These are phyloP conservation scores for Fusarium virguliforme DNA, from an alignment of 2,329 filamentous ascomycete genomes.

Conservation along the genomic window DNA sequence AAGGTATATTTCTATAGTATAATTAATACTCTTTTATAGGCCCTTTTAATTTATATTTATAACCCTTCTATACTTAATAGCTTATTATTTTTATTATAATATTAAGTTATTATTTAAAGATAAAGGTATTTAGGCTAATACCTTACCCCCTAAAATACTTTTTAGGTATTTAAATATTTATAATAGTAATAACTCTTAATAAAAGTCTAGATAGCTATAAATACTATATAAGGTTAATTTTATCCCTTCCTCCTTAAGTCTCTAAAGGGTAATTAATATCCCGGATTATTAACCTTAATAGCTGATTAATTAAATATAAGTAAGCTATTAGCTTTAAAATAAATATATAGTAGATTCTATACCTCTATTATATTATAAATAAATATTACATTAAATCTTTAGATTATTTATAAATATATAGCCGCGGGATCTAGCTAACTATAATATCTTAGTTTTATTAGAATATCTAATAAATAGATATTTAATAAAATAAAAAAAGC, in stretches of 20 bases:
- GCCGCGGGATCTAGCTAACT: background rate
- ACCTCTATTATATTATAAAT: background rate
- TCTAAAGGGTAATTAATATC: background rate
- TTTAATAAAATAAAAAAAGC: slow-evolving; percentile 98
- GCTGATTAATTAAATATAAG: background rate
- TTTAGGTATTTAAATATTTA: too few species aligned
- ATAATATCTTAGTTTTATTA: slow-evolving; percentile 79
- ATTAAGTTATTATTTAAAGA: too few species aligned
- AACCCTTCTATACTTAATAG: too few species aligned
- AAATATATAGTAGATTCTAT: background rate
- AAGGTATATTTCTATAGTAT: background rate
- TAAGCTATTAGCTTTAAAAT: background rate
- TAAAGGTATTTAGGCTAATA: too few species aligned
- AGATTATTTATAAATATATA: background rate
- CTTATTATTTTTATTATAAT: too few species aligned
- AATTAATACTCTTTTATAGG: background rate
- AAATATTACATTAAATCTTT: background rate
- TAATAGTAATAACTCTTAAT: too few species aligned
- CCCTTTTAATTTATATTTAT: too few species aligned
- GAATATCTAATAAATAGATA: slow-evolving; percentile 95
- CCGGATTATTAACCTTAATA: background rate
- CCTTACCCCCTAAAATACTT: too few species aligned
- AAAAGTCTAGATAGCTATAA: too few species aligned
- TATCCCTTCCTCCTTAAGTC: background rate
- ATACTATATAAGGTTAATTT: background rate